Base-by-base conservation (phyloP, 2,329 filamentous ascomycete genomes). In the Trichoderma arundinaceum region DNA sequence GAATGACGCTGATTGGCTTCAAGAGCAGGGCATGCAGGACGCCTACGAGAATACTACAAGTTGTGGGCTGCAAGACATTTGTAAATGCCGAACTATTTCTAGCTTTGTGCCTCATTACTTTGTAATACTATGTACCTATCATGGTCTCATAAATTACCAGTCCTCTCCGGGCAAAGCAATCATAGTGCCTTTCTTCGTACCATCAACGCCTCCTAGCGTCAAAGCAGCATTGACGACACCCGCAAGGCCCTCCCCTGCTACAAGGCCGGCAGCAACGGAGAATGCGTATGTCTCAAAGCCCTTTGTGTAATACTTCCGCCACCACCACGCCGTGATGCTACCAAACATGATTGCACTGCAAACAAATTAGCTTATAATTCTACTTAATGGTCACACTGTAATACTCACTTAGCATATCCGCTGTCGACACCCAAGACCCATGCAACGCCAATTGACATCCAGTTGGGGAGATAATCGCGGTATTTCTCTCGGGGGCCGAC, bases 221-320 rank as follows among this genome's bases (percentile, higher is more conserved):
- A 82, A 69, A 4, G 76, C 77, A 7, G 86, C 86, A 68, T 87
- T 87, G 66, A 88, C 74, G 12, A 88, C 85, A 68, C 86, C 87
- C 4, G 85, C 87, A 61, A 88, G 82, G 57, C 86, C 86, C 74
- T 89, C 86, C 2, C 87, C 86, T 1, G 86, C 86, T 69, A 89
- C 87, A 59, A 88, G 74, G 65, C 87, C 86, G 15, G 86, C 86
- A 0, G 87, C 86, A 60, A 88, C 78, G 2, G 85, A 84, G 68
- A 84, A 88, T 4, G 81, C 84, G 71, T 84, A 87, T 63, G 81
- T 80, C 60, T 86, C 85, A 68, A 84, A 88, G 64, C 72, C 75
- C 66, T 78, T 79, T 6, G 79, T 76, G 68, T 78, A 82, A 68
- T 76, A 81, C 77, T 83, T 87, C 58, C 74, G 77, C 86, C 87